Conservation (phyloP, 2,329 filamentous ascomycete species). For the Rutstroemia sp. region DNA sequence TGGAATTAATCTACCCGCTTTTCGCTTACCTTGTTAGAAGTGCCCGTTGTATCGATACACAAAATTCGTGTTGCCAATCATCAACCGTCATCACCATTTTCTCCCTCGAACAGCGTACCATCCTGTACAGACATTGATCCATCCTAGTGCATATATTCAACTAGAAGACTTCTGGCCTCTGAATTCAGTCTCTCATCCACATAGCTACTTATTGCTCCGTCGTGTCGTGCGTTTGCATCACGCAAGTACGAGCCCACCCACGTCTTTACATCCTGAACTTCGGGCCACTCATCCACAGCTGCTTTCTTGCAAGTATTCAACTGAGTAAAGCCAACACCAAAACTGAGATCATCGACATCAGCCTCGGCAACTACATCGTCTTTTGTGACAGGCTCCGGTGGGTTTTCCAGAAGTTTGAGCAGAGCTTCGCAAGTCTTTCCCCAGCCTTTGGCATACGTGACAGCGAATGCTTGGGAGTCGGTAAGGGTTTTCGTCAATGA, state of each 20-base stretch:
- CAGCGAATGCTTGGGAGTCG: constrained; percentile 76
- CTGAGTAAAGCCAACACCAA: constrained; percentile 89
- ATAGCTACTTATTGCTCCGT: constrained; percentile 62
- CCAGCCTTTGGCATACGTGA: constrained; percentile 84
- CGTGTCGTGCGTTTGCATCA: constrained; percentile 66
- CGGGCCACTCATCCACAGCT: constrained; percentile 73
- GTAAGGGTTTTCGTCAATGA: constrained; percentile 89
- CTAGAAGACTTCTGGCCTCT: constrained; percentile 44
- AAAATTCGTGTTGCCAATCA: not conserved
- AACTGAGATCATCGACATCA: constrained; percentile 90
- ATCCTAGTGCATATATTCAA: constrained; percentile 37
- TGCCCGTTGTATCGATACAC: constrained; percentile 6
- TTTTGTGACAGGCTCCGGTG: constrained; percentile 59
- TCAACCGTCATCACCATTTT: constrained; percentile 2
- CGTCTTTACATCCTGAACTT: constrained; percentile 67
- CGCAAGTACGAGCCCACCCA: constrained; percentile 67
- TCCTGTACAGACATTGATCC: not conserved
- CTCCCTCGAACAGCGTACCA: not conserved
- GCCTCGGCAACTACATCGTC: constrained; percentile 77
- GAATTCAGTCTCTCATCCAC: constrained; percentile 62
- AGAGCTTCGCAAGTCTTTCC: constrained; percentile 82
- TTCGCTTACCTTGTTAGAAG: constrained; percentile 7
- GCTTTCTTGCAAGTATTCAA: constrained; percentile 81
- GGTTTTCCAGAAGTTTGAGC: constrained; percentile 81
- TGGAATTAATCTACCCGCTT: constrained; percentile 6